Conservation (phyloP, 108 stramenopile species). For the Conticribra guillardii region DNA sequence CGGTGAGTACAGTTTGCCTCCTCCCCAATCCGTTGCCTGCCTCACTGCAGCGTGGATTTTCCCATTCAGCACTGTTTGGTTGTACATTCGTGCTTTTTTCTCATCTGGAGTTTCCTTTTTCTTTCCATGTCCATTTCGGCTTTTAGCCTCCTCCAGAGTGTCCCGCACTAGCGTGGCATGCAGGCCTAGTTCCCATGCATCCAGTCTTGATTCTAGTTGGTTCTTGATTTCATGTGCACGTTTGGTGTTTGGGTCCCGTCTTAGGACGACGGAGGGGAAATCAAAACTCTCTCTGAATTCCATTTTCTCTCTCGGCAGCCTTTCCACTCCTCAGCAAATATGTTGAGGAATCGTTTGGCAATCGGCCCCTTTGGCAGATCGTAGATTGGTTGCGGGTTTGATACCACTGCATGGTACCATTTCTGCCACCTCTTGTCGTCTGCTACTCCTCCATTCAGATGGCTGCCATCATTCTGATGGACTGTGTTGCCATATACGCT, state of each 20-base stretch:
- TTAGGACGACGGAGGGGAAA: slow-evolving; percentile 1
- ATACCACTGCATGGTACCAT: not conserved
- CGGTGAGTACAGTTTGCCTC: slow-evolving; percentile 19
- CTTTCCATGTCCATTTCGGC: not conserved
- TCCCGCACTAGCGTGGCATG: slow-evolving; percentile 2
- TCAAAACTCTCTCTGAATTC: slow-evolving; percentile 7
- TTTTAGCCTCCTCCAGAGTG: not conserved
- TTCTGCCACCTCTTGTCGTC: not conserved
- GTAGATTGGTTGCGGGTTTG: not conserved
- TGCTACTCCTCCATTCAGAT: not conserved
- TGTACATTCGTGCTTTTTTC: slow-evolving; percentile 10
- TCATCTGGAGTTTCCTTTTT: not conserved
- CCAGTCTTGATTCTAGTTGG: slow-evolving; percentile 1
- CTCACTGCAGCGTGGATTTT: slow-evolving; percentile 25
- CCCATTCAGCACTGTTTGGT: slow-evolving; percentile 29
- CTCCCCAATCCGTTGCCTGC: slow-evolving; percentile 11
- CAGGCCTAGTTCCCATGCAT: slow-evolving; percentile 8
- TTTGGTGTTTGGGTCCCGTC: not conserved
- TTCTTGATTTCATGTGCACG: slow-evolving; percentile 4
- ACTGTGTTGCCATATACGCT: not conserved
- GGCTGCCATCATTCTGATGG: not conserved
- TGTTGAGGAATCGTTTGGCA: not conserved
- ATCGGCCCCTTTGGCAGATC: not conserved
- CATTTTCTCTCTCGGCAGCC: slow-evolving; percentile 8
- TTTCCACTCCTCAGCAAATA: slow-evolving; percentile 1